A percentile compares a stretch with the other conserved stretches of the same genome.
phyloP scores from a whole-genome alignment of 1,284 basidiomycete genomes.

The Apiotrichum gamsii region DNA sequence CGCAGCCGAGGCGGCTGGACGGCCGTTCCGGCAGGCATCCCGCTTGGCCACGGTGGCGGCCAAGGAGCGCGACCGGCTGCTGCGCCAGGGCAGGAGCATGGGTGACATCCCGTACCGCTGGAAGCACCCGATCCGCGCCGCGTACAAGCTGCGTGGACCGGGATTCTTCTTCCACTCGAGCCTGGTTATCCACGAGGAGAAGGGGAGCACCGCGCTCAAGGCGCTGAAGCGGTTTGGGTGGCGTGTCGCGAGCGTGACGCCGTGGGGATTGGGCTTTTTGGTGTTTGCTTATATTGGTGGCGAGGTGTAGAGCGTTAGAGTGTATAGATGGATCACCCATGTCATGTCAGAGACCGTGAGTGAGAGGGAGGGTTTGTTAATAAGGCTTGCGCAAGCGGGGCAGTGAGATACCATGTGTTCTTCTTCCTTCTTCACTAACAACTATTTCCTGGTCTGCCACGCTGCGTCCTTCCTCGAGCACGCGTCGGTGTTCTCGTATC shows the following conservation, averaged over 20 bases:
- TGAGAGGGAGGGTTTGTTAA: too few species aligned
- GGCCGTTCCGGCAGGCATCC: conserved; percentile 35
- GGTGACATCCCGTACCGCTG: conserved; percentile 3
- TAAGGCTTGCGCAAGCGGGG: too few species aligned
- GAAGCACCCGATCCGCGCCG: conserved; percentile 2
- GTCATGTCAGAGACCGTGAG: too few species aligned
- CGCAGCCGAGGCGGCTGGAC: conserved; percentile 34
- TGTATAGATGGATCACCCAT: too few species aligned
- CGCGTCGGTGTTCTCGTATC: too few species aligned
- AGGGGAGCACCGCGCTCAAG: not conserved
- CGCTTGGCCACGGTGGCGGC: conserved; percentile 3
- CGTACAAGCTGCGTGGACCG: conserved; percentile 23
- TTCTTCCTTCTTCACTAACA: too few species aligned
- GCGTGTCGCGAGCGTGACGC: conserved; percentile 42
- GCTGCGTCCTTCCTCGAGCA: too few species aligned
- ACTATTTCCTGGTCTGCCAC: too few species aligned
- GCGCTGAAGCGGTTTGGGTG: conserved; percentile 30
- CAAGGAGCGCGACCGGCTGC: conserved; percentile 4
- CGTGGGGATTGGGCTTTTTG: conserved; percentile 46
- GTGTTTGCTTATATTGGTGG: conserved; percentile 47
- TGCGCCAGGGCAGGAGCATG: not conserved
- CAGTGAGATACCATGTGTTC: too few species aligned
- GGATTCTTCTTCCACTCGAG: conserved; percentile 25
- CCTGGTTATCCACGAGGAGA: not conserved
- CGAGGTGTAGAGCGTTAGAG: conserved; percentile 38